Base-by-base conservation (phyloP, 768 basidiomycete genomes). In the Phanerochaete sordida region DNA sequence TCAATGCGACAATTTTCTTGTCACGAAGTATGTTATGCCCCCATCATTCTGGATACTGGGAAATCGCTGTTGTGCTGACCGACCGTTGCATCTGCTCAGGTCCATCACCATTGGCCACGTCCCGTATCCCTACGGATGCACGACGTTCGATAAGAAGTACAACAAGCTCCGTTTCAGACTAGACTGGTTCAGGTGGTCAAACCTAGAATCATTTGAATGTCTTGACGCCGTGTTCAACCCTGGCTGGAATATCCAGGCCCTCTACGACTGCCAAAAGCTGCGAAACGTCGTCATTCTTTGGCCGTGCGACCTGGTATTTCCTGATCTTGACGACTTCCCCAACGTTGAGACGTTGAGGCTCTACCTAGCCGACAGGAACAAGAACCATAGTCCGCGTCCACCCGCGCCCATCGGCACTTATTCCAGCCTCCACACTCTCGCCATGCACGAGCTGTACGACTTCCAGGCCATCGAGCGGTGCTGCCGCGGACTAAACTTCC, bases 401-500 rank as follows among this genome's bases (percentile, higher is more conserved):
- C 7, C 26, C 3, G n/a, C 24, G 15, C 28, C 31, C 7, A n/a
- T 28, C 33, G 19, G 26, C 26, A 19, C 24, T 13, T 58, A 19
- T 21, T 1, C 6, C 12, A 30, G 39, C 55, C 48, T 57, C 9
- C 55, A 35, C 13, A 61, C 56, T 12, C 37, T 57, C 12, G 45
- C 16, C 35, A 48, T 50, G 15, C 11, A 57, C 44, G 28, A 21
- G 12, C 15, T 49, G 7, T 11, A 39, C 13, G 13, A 28, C 46
- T 61, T 12, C 19, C 11, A 24, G 28, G 33, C 13, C 30, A 33
- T 33, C 15, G 46, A 28, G 9, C 54, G 19, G 37, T 33, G 52
- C 19, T 43, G 11, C 35, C 47, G 35, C 19, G 33, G 52, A 12
- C 21, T n/a, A 24, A 5, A 54, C 47, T 61, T 66, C 37, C 66